Evolutionary conservation across 108 stramenopile genomes (phyloP).

Genomic region (Aureococcus anophagefferens): DNA sequence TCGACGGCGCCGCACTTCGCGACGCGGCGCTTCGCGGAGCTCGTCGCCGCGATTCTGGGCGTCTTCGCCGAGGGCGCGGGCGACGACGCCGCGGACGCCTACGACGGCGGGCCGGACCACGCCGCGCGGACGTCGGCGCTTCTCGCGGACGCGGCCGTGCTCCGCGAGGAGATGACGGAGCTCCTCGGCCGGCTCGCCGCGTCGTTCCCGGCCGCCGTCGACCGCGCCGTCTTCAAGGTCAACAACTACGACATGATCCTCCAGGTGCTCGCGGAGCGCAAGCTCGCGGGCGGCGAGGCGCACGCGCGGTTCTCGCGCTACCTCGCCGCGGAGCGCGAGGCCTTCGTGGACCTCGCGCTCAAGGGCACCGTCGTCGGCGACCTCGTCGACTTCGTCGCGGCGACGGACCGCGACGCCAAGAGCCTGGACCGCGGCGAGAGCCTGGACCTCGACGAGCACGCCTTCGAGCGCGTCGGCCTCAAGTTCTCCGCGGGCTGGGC

Average conservation of each 20-base stretch:
- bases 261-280: slow-evolving; percentile 80
- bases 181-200: slow-evolving; percentile 51
- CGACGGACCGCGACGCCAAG: slow-evolving; percentile 40
- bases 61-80: not conserved
- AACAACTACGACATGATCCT: slow-evolving; percentile 90
- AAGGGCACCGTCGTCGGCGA: too few relatives aligned
- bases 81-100: too few relatives aligned
- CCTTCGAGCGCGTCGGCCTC: slow-evolving; percentile 74
- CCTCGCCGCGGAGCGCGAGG: slow-evolving; percentile 88
- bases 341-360: slow-evolving; percentile 70
- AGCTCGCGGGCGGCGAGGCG: slow-evolving; percentile 74
- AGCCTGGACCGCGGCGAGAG: slow-evolving; percentile 16
- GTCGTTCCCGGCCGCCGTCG: slow-evolving; percentile 65
- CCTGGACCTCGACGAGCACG: slow-evolving; percentile 58
- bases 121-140: too few relatives aligned
- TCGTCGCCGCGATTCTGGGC: slow-evolving; percentile 33
- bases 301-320: slow-evolving; percentile 74
- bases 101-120: too few relatives aligned
- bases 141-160: too few relatives aligned
- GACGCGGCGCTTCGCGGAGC: slow-evolving; percentile 87
- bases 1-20: slow-evolving; percentile 91
- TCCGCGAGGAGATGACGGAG: too few relatives aligned
- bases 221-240: slow-evolving; percentile 81
- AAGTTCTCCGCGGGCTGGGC: slow-evolving; percentile 90
- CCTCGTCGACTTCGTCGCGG: slow-evolving; percentile 86